phyloP scores from a whole-genome alignment of 139 green algal genomes.

The Picochlorum sp. region DNA sequence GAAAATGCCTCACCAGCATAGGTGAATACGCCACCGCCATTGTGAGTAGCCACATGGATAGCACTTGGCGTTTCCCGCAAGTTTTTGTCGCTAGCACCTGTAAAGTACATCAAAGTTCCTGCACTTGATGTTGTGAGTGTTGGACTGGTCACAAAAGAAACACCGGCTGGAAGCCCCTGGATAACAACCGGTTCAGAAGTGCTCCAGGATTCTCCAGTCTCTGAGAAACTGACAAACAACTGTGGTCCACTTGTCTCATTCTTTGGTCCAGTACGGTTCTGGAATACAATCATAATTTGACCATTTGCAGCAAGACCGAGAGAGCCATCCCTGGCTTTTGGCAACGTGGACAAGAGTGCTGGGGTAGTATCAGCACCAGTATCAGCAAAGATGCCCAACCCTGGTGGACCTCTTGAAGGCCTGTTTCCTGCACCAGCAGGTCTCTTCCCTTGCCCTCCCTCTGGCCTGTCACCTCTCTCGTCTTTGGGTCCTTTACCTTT shows the following conservation, averaged over 20 bases:
- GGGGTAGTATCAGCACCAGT: not conserved
- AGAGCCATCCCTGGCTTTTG: constrained; percentile 1
- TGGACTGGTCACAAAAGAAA: not conserved
- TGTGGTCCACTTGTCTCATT: not conserved
- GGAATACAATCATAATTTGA: not conserved
- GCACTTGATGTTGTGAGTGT: not conserved
- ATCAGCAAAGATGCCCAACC: constrained; percentile 1
- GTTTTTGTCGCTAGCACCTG: not conserved
- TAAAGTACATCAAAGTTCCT: not conserved
- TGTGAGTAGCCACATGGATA: not conserved
- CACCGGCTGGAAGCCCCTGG: not conserved
- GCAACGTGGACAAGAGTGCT: not conserved
- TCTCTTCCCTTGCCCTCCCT: not conserved
- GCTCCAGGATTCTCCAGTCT: constrained; percentile 4
- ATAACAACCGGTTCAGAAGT: not conserved
- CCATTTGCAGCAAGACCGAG: not conserved
- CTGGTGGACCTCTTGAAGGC: constrained; percentile 4
- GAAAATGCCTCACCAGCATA: not conserved
- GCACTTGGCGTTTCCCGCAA: constrained; percentile 3
- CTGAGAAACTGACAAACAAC: not conserved
- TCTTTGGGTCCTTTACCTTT: not conserved
- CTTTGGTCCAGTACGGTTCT: not conserved
- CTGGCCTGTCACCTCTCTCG: no score
- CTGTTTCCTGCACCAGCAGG: not conserved
- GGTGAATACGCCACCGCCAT: not conserved